Base-by-base conservation (phyloP, 1,284 basidiomycete genomes). In the Ganoderma lucidum region DNA sequence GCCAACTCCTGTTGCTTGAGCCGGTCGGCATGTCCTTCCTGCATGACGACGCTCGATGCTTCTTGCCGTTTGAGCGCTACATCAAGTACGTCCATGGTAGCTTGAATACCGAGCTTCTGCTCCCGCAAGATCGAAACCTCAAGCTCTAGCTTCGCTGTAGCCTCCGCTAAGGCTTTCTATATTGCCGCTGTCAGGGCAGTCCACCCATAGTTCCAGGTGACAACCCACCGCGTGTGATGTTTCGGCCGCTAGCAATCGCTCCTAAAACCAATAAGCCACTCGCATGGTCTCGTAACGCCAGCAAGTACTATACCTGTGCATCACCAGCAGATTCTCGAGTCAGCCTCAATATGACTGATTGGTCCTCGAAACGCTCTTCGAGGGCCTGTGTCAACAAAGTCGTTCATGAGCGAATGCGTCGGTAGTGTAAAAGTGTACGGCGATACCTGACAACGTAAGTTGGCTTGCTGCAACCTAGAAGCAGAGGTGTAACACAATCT, bases 301-400 rank as follows among this genome's bases (percentile, higher is more conserved):
- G 15, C 10, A 42, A 63, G 65, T 69, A 41, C 39, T 41, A 14
- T 14, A 88, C 88, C 82, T 90, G 89, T 23, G 86, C 71, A 73
- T 90, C 87, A 1, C 83, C 86, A 37, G 83, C 79, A 23, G 85
- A 81, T 69, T 90, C 88, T 73, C 87, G 88, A 19, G 85, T 82
- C 23, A 88, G 76, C 45, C 83, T 81, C 59, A 88, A 75, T 8
- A 85, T 86, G 14, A 87, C 78, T 0, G 82, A 76, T 72, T 90
- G 88, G 19, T 88, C 84, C 19, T 90, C 88, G 66, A 87, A 87
- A n/a, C 88, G 83, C 67, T 90, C 88, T 75, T 90, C 87, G 9
- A 90, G 79, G 32, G 83, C 78, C 85, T 89, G 72, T 0, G 30
- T 15, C 15, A 28, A 32, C n/a, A 19, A 37, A 6, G 8, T 45